Percentiles rank a stretch among this genome's conserved stretches.
Evolutionary conservation across 2,329 filamentous ascomycete genomes (phyloP).

Genomic region (Diaporthe batatas): DNA sequence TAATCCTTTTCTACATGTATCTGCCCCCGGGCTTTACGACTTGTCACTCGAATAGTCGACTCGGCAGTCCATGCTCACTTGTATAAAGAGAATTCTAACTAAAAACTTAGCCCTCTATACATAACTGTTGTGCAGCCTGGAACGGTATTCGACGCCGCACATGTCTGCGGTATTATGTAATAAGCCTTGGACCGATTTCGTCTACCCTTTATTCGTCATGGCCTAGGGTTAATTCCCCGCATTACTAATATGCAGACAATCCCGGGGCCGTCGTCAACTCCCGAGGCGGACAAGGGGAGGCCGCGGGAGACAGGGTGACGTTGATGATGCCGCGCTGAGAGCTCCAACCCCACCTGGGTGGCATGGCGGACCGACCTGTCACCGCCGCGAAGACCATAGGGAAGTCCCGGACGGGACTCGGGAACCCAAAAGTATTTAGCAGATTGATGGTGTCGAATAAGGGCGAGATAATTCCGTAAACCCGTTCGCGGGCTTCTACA

Average conservation of each 20-base stretch:
- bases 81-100: too few relatives aligned
- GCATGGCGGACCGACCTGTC: neutral
- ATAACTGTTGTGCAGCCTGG: too few relatives aligned
- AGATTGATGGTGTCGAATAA: neutral
- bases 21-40: neutral
- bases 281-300: conserved; percentile 31
- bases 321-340: conserved; percentile 22
- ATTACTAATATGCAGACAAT: conserved; percentile 35
- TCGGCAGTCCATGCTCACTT: neutral
- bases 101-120: too few relatives aligned
- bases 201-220: too few relatives aligned
- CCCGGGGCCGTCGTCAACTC: conserved; percentile 31
- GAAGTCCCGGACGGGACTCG: too few relatives aligned
- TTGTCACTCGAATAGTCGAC: neutral
- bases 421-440: neutral
- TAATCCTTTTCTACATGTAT: too few relatives aligned
- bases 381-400: neutral
- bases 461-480: conserved; percentile 33
- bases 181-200: too few relatives aligned
- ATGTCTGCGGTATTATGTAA: too few relatives aligned
- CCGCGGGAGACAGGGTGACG: conserved; percentile 20
- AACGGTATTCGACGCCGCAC: too few relatives aligned
- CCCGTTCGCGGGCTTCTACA: conserved; percentile 9
- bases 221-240: conserved; percentile 37
- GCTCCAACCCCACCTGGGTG: conserved; percentile 18